phyloP scores from a whole-genome alignment of 345 rosid genomes.

The Lagerstroemia speciosa region DNA sequence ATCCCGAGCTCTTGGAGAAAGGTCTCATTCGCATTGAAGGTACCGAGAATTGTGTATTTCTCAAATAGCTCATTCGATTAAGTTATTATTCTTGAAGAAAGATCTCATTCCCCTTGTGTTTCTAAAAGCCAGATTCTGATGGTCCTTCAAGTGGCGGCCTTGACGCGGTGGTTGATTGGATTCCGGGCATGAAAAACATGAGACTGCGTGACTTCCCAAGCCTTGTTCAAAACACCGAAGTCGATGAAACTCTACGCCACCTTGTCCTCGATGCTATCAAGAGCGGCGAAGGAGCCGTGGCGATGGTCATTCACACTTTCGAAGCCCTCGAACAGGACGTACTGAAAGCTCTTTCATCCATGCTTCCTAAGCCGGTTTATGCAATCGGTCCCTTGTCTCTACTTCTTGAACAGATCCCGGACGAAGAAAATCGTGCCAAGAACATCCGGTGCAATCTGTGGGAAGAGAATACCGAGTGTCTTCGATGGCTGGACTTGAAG shows the following conservation, averaged over 20 bases:
- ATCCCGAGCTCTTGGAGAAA: background rate
- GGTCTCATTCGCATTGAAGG: constrained; percentile 2
- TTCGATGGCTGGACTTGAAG: constrained; percentile 8
- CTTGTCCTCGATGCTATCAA: constrained; percentile 6
- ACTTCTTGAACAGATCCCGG: constrained; percentile 9
- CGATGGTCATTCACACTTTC: constrained; percentile 26
- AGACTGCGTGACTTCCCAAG: background rate
- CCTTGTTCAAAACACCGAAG: constrained; percentile 9
- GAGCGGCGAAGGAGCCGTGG: constrained; percentile 19
- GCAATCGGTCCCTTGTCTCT: constrained; percentile 13
- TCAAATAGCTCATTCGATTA: constrained; percentile 7
- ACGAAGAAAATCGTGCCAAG: background rate
- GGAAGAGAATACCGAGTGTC: constrained; percentile 13
- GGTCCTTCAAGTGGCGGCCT: background rate
- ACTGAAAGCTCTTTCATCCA: constrained; percentile 9
- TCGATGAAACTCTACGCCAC: constrained; percentile 21
- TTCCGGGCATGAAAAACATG: background rate
- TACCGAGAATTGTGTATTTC: background rate
- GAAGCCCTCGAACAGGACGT: constrained; percentile 24
- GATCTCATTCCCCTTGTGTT: too few species aligned
- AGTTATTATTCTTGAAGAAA: too few species aligned
- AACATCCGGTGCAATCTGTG: constrained; percentile 6
- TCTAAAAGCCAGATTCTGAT: too few species aligned
- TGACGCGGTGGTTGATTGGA: background rate
- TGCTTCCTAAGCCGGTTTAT: constrained; percentile 10